Evolutionary conservation across 176 grass and related monocot species (phyloP), one percentile per base, ranked within the genome.

Genomic region (Triticum urartu): DNA sequence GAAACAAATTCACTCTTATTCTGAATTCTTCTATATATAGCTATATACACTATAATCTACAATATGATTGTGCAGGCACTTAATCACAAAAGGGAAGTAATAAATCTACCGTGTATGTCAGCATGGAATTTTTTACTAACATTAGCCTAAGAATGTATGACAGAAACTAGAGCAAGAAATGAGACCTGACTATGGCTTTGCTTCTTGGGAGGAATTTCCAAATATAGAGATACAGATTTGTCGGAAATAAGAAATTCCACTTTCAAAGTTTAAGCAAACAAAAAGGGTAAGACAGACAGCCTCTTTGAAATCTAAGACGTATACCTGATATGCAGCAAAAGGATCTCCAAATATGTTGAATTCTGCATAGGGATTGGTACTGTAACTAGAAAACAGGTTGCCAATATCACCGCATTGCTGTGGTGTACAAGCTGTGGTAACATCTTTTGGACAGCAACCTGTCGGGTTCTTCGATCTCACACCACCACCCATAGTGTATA

Each of bases 271-370:
- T 22, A 47, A 77, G 15, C 5, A 78, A 71, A 58, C 39, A 43
- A 83, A 81, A 82, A 33, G 32, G 15, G 22, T 20, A 52, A 2
- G 50, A 62, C 39, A 50, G 10, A 26, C 3, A 18, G 36, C n/a
- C 6, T 60, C 22, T 79, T 50, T 56, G 11, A 72, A 86, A 56
- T 73, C 11, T 18, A 68, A 81, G 1, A 21, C 0, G 9, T 70
- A 33, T 92, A 95, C 95, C 93, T 95, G 95, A 81, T 95, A 98
- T 67, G 93, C 95, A 24, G 95, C 91, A 13, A 98, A 98, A 87
- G 95, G 95, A 86, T 98, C 95, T 22, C 50, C 81, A 75, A 98
- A 98, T 22, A 98, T 89, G 77, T 98, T 98, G 89, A 92, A 98
- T 43, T 98, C 95, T 38, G 91, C 89, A 85, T 93, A 87, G 3